Evolutionary conservation across 495 filamentous ascomycete genomes (phyloP), one percentile per base, ranked within the genome.

Genomic region (Evernia prunastri): DNA sequence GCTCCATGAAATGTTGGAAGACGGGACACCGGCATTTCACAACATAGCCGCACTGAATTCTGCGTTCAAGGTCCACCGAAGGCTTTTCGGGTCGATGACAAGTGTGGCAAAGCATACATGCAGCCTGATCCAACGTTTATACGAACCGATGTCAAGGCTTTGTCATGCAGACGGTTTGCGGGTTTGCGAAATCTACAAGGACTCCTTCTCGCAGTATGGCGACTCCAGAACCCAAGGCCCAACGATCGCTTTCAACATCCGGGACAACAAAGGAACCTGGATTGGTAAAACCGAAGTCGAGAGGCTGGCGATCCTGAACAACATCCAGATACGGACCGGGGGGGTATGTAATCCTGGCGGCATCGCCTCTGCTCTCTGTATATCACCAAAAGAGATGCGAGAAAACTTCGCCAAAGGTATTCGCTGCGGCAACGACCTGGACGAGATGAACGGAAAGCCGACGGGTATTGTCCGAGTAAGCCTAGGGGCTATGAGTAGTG

Each of bases 331-430:
- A 13, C 81, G 93, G 6, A 92, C 89, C 9, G 93, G 93, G 11
- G 89, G 91, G 0, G 80, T 96, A 39, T 97, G 93, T 76, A 96
- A 96, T 67, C 93, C 93, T 0, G 93, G 92, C 11, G 91, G 93
- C 15, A 84, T 95, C 56, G 86, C 91, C 23, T 69, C 75, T 0
- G 82, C 81, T 35, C 80, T 96, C 25, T 79, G 80, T 1, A 81
- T 95, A 61, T 81, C 85, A 57, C 84, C 88, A 3, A 85, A 85
- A 80, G 90, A 96, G 72, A 87, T 96, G 78, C 86, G 82, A 66
- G 80, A 81, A 54, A 91, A 94, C 68, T 96, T 90, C 70, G 88
- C 84, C 2, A 82, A 87, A 3, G 93, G 93, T 0, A 82, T 91
- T 69, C 81, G 90, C 20, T 92, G 90, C 68, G 89, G 88, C 18